Base-by-base conservation (phyloP, 2,329 filamentous ascomycete genomes). In the Emmonsiellopsis sp. region DNA sequence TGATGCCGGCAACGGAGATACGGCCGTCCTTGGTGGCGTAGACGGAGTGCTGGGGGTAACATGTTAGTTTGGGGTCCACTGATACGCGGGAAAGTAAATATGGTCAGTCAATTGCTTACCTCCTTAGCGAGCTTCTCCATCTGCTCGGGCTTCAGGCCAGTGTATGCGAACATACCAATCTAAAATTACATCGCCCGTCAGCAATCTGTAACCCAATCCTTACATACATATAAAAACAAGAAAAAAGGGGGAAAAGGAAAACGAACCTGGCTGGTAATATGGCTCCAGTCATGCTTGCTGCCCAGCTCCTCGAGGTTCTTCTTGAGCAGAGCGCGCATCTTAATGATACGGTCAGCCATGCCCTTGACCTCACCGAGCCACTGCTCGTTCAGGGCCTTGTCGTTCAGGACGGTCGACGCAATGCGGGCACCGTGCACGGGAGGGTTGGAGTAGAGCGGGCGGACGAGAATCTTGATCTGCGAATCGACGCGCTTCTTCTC, bases 141-240 rank as follows among this genome's bases (percentile, higher is more conserved):
- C 77, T 96, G 87, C 75, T 92, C 85, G 53, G 91, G 77, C 64
- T 80, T 92, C 65, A 98, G 78, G 57, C 93, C 93, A 51, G 93
- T 98, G 81, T 95, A 98, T 63, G 93, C 92, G 69, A 98, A 98
- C 93, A 98, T 98, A 77, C 93, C 93, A 66, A 98, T 98, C 82
- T 82, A 58, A 7, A 55, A 40, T 6, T 14, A 5, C 2, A 21
- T 11, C 2, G 11, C n/a, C n/a, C 37, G 49, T 52, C 17, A 52
- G 42, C 49, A 14, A 27, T 34, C 21, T 27, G 21, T 27, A 27
- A 5, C 21, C 21, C 21, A 27, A 27, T 27, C 5, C 21, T 13
- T 27, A 10, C 44, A 33, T 11, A 7, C 6, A 3, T 9, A 34
- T 34, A 2, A 36, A 4, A 1, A 36, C 17, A 45, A 32, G 4